A percentile compares a stretch with the other conserved stretches of the same genome.
phyloP scores from a whole-genome alignment of 2,329 filamentous ascomycete genomes.

The Ascosphaera aggregata region DNA sequence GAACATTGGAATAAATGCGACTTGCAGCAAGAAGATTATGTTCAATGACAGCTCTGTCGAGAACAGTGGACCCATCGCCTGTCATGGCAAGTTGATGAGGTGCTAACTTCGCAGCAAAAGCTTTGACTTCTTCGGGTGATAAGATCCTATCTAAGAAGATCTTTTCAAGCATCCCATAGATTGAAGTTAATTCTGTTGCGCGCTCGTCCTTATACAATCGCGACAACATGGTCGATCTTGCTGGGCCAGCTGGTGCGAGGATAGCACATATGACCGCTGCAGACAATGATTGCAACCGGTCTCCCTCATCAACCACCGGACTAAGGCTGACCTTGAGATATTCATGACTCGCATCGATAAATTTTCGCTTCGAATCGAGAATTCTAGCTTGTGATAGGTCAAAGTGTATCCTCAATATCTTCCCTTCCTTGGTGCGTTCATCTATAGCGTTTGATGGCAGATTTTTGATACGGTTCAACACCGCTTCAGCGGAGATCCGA shows the following conservation, averaged over 20 bases:
- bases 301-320: conserved; percentile 56
- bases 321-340: conserved; percentile 77
- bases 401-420: conserved; percentile 60
- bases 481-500: conserved; percentile 59
- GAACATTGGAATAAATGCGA: conserved; percentile 54
- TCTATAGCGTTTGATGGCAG: conserved; percentile 34
- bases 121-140: conserved; percentile 55
- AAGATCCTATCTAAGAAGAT: conserved; percentile 87
- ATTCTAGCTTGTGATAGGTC: conserved; percentile 82
- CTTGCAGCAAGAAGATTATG: conserved; percentile 84
- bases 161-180: conserved; percentile 73
- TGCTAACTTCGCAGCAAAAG: conserved; percentile 57
- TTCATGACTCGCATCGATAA: conserved; percentile 64
- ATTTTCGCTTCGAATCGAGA: conserved; percentile 70
- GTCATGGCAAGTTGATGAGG: conserved; percentile 82
- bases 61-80: conserved; percentile 73
- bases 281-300: conserved; percentile 61
- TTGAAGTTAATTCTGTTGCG: conserved; percentile 45
- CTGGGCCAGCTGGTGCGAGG: conserved; percentile 71
- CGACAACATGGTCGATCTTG: conserved; percentile 55
- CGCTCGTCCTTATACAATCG: conserved; percentile 89
- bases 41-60: conserved; percentile 83
- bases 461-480: conserved; percentile 89
- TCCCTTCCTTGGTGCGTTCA: conserved; percentile 44
- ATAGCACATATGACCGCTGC: conserved; percentile 85